Evolutionary conservation across 129 eudicot genomes (phyloP).

Genomic region (Glebionis coronaria): DNA sequence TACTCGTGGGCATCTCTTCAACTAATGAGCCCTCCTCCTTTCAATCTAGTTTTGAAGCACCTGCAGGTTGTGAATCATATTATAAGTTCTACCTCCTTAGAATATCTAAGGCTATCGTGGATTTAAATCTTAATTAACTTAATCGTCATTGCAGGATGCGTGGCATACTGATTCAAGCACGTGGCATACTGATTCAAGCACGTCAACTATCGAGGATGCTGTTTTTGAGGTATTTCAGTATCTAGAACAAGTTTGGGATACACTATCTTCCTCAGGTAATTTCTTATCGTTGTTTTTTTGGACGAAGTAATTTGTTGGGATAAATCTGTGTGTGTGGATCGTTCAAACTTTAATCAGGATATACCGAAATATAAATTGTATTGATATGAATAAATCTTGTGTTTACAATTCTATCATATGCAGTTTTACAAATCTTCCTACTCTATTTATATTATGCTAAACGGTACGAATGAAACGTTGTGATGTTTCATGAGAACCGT

Average conservation of each 20-base stretch:
- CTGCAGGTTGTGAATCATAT: slow-evolving; percentile 53
- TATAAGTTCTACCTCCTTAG: not conserved
- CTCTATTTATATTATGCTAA: no score
- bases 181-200: slow-evolving; percentile 74
- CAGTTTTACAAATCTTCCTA: no score
- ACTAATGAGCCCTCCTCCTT: slow-evolving; percentile 84
- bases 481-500: no score
- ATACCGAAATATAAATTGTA: no score
- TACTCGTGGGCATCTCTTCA: slow-evolving; percentile 89
- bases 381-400: no score
- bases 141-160: slow-evolving; percentile 44
- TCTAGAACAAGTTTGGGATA: slow-evolving; percentile 77
- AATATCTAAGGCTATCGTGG: not conserved
- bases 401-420: no score
- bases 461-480: no score
- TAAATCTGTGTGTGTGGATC: no score
- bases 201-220: slow-evolving; percentile 81
- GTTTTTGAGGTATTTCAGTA: slow-evolving; percentile 80
- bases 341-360: no score
- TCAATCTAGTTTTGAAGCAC: slow-evolving; percentile 60
- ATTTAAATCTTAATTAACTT: slow-evolving; percentile 10
- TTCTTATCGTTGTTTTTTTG: not conserved
- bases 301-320: no score
- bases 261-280: slow-evolving; percentile 88
- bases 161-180: slow-evolving; percentile 78